Evolutionary conservation across 192 early-diverging fungal species (phyloP), one percentile per base, ranked within the genome.

Genomic region (Fimicolochytrium jonesii): DNA sequence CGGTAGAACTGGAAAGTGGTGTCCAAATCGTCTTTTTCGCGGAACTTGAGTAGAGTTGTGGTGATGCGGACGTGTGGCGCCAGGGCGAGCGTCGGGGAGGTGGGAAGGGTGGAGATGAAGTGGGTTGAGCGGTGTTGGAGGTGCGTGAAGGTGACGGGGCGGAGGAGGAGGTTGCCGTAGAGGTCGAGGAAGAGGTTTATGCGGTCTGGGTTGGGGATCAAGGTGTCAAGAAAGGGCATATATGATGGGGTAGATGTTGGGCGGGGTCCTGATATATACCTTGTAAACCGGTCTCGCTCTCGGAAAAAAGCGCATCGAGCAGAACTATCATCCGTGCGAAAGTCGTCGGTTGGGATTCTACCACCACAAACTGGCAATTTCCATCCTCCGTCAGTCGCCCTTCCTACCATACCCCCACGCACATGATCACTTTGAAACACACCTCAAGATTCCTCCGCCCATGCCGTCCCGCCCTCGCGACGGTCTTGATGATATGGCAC

Each of bases 1-100:
- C 71, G 61, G 69, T 75, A 85, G 60, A 81, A 85, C 52, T 84
- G 68, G 48, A 84, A 74, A n/a, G 76, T 73, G 34, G 66, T 71
- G 46, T 82, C 79, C 7, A 85, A 20, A 44, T 85, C 83, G 55
- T 85, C 83, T 32, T 75, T 49, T 37, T 85, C 83, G 4, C 77
- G 42, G 52, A 73, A 85, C 48, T 69, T 79, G 15, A 81, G 62
- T 4, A 30, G 39, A 3, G 67, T 29, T 22, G 43, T 45, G 20
- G 57, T 25, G 18, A 44, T 43, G 20, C 41, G n/a, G 6, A 59
- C n/a, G 57, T 30, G 18, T 15, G 53, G 53, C 30, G n/a, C 48
- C 23, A 50, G 48, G 37, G 10, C 17, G 37, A 17, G 17, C 17
- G 37, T 39, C 10, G 37, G 37, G 37, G 37, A 39, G 37, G 37